Evolutionary conservation across 768 basidiomycete species (phyloP), one percentile per base, ranked within the genome.

Genomic region (Ramaria sp.): DNA sequence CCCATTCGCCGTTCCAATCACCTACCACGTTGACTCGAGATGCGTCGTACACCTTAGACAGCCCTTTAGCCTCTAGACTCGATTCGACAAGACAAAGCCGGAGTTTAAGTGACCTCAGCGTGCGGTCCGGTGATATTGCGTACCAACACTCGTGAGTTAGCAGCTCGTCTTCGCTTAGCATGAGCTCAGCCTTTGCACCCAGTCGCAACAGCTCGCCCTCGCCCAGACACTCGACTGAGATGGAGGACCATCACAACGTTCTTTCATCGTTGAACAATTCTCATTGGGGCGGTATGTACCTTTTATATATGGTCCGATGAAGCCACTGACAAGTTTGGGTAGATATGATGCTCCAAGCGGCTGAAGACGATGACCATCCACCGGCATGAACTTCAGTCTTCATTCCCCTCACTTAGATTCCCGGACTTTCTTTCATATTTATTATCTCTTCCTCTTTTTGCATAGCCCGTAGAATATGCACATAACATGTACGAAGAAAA

Each of bases 201-300:
- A 71, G 70, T 51, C 61, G 68, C 9, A 71, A 71, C 19, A 60
- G 60, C 17, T 65, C 65, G 10, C 53, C 60, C 11, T 59, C 53
- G 11, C 58, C 52, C 31, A 22, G 51, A 15, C 45, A 54, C 33
- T 48, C 46, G 20, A 48, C 37, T 19, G 38, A 41, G 19, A 50
- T 53, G 67, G 61, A 72, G 69, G 68, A 71, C 67, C 20, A 76
- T 72, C 55, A 60, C 7, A 71, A 78, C 57, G 72, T 84, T 20
- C 67, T 82, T 19, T 73, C 76, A 19, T 78, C 83, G 11, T 78
- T 85, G 70, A 77, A 83, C 59, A 77, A 74, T 59, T 85, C 84
- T n/a, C 73, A 80, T 52, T 87, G 86, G 86, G 80, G 81, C 63
- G 84, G 85, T 84, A 63, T 63, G 83, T 69, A 4, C 7, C 52